phyloP scores from a whole-genome alignment of 2,329 filamentous ascomycete species.

The Trichophyton schoenleinii region DNA sequence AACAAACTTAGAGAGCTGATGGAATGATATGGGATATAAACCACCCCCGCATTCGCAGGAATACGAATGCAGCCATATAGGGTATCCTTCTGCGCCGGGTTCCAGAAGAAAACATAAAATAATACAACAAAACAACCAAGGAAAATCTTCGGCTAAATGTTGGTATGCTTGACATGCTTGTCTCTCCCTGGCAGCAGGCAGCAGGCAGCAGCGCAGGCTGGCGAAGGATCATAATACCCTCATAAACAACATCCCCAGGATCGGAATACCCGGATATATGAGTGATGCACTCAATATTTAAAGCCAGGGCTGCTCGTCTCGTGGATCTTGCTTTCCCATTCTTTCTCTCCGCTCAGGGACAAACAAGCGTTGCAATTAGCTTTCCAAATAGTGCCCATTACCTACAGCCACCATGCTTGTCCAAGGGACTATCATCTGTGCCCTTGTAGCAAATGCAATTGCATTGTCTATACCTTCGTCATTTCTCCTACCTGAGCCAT shows the following conservation, averaged over 20 bases:
- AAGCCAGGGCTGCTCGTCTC: neutral
- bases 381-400: neutral
- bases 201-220: neutral
- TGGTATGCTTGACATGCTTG: neutral
- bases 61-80: no score
- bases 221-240: neutral
- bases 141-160: no score
- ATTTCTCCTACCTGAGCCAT: slow-evolving; percentile 6
- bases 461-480: neutral
- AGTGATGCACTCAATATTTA: neutral
- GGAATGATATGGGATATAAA: no score
- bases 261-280: neutral
- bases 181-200: neutral
- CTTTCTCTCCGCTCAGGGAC: no score
- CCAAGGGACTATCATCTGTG: neutral
- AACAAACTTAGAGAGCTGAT: no score
- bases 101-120: no score
- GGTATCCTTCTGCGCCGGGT: no score
- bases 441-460: neutral
- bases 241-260: neutral
- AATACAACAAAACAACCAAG: no score
- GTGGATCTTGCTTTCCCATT: neutral
- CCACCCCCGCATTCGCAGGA: no score
- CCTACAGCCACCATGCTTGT: neutral
- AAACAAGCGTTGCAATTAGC: neutral